These are phyloP conservation scores for Allium cepa DNA, from an alignment of 106 monocot genomes.

Conservation along the genomic window DNA sequence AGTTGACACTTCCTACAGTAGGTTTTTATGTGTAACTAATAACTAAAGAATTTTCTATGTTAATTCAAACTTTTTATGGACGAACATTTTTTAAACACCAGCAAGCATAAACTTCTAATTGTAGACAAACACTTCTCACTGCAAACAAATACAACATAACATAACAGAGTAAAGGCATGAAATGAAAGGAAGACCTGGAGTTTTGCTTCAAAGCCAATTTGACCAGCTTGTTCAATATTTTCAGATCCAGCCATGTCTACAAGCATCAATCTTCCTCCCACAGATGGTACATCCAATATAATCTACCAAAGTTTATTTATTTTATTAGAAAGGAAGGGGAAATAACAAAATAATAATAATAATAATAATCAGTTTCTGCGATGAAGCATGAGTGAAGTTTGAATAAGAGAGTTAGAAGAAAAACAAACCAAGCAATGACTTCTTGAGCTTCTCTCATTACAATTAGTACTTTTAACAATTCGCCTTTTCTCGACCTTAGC, in stretches of 20 bases:
- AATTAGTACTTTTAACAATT: constrained; percentile 88
- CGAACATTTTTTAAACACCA: too few species aligned
- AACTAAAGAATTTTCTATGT: too few species aligned
- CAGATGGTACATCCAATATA: constrained; percentile 88
- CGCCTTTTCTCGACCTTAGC: constrained; percentile 84
- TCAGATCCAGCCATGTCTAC: constrained; percentile 99
- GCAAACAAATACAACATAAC: too few species aligned
- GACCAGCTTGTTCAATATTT: constrained; percentile 96
- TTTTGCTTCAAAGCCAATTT: constrained; percentile 90
- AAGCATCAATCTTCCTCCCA: constrained; percentile 96
- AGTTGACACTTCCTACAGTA: too few species aligned
- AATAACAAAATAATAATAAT: too few species aligned
- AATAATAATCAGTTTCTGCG: neutral
- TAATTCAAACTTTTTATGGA: too few species aligned
- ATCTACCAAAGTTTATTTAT: constrained; percentile 31
- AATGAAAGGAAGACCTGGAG: constrained; percentile 34
- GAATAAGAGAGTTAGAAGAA: neutral
- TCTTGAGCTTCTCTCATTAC: constrained; percentile 90
- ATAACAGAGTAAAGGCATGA: too few species aligned
- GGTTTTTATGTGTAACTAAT: too few species aligned
- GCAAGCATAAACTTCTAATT: too few species aligned
- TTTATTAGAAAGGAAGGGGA: too few species aligned
- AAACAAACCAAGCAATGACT: constrained; percentile 88
- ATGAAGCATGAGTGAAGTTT: neutral
- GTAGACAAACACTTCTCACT: too few species aligned